A percentile compares a stretch with the other conserved stretches of the same genome.
Conservation (phyloP, 176 grass and related monocot species). For the Zea mays region DNA sequence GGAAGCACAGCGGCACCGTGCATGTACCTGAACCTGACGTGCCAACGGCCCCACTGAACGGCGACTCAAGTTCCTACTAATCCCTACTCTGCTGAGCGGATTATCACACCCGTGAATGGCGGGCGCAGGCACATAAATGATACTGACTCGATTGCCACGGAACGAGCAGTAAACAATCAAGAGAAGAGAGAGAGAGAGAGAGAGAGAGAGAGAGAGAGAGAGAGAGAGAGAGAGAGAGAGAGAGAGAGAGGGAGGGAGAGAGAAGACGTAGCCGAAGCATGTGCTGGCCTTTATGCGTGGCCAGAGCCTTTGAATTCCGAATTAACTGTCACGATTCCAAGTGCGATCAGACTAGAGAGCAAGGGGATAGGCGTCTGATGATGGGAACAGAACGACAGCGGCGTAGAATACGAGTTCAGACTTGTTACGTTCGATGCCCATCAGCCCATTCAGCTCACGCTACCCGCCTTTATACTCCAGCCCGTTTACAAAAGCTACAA, state of each 20-base stretch:
- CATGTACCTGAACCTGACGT: not conserved
- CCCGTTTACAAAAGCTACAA: no score
- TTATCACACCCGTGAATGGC: not conserved
- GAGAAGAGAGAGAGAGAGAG: no score
- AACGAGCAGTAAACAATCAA: slow-evolving; percentile 12
- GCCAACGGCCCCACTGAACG: not conserved
- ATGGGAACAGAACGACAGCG: no score
- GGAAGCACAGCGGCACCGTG: not conserved
- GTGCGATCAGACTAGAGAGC: no score
- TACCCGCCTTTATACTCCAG: no score
- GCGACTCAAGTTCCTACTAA: not conserved
- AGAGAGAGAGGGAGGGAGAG: no score
- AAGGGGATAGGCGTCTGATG: no score
- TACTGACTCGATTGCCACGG: not conserved
- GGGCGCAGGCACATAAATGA: slow-evolving; percentile 19
- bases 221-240: not conserved
- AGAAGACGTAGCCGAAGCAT: slow-evolving; percentile 13
- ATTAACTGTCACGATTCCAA: no score
- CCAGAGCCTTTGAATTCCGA: slow-evolving; percentile 12
- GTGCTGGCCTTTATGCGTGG: slow-evolving; percentile 31
- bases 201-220: not conserved
- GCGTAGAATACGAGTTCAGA: no score
- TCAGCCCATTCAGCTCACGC: no score
- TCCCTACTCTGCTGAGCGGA: not conserved
- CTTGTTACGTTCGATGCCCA: no score